phyloP scores from a whole-genome alignment of 2,329 filamentous ascomycete species.

The Phyllosticta capitalensis region DNA sequence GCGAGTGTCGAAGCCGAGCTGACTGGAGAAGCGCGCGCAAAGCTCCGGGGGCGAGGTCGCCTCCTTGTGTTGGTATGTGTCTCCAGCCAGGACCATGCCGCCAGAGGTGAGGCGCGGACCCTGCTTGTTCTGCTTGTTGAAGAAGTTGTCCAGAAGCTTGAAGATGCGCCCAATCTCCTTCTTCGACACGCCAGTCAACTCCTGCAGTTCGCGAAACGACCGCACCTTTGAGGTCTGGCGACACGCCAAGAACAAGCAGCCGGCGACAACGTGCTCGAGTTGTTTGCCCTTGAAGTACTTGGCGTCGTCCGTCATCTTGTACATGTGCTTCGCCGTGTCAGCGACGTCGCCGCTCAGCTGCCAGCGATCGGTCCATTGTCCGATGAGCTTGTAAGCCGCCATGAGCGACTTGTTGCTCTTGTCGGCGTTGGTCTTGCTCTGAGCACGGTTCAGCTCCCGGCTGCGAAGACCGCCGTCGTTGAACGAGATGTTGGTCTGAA shows the following conservation, averaged over 20 bases:
- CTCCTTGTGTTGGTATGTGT: slow-evolving; percentile 59
- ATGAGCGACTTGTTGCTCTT: slow-evolving; percentile 76
- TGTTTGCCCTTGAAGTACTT: slow-evolving; percentile 94
- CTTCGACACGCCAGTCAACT: slow-evolving; percentile 86
- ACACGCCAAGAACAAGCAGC: slow-evolving; percentile 95
- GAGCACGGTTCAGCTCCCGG: slow-evolving; percentile 69
- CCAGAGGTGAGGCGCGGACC: slow-evolving; percentile 13
- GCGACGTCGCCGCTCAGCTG: slow-evolving; percentile 51
- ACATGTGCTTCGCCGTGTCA: slow-evolving; percentile 88
- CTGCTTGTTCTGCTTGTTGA: slow-evolving; percentile 51
- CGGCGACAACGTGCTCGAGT: slow-evolving; percentile 85
- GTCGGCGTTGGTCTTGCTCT: slow-evolving; percentile 72
- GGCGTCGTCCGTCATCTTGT: slow-evolving; percentile 86
- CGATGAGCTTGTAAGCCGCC: slow-evolving; percentile 80
- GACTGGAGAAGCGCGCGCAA: slow-evolving; percentile 80
- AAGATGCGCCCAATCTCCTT: slow-evolving; percentile 96
- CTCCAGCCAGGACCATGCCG: slow-evolving; percentile 40
- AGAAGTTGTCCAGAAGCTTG: slow-evolving; percentile 83
- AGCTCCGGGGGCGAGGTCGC: slow-evolving; percentile 76
- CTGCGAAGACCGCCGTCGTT: slow-evolving; percentile 56
- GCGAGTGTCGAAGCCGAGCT: slow-evolving; percentile 64
- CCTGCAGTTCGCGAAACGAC: slow-evolving; percentile 90
- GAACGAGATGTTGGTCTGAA: slow-evolving; percentile 80
- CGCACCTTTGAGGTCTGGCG: slow-evolving; percentile 79
- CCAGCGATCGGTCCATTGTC: slow-evolving; percentile 75